A percentile compares a stretch with the other conserved stretches of the same genome.
phyloP scores from a whole-genome alignment of 495 filamentous ascomycete species.

The Daldinia caldariorum region DNA sequence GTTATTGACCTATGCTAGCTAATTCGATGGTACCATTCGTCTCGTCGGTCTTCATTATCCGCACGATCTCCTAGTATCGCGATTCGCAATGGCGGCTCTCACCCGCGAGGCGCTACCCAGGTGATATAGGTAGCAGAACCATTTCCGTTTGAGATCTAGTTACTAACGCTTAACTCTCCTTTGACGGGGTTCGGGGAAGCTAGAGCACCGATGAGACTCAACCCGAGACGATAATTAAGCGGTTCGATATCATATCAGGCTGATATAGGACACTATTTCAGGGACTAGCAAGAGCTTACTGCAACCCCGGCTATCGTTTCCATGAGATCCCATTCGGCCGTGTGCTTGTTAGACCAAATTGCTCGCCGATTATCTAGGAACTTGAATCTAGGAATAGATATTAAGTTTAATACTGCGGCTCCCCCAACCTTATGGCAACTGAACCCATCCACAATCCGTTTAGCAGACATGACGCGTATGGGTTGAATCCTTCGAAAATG shows the following conservation, averaged over 20 bases:
- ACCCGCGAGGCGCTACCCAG: not conserved
- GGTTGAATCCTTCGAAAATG: not conserved
- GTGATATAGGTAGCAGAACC: not conserved
- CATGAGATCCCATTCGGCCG: conserved; percentile 1
- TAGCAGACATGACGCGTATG: not conserved
- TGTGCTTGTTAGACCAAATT: conserved; percentile 4
- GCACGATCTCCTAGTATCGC: conserved; percentile 12
- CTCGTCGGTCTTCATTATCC: conserved; percentile 11
- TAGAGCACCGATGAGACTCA: not conserved
- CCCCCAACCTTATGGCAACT: not conserved
- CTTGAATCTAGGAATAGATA: conserved; percentile 18
- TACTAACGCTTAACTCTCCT: not conserved
- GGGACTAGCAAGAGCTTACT: not conserved
- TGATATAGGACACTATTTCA: not conserved
- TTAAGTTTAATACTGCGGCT: conserved; percentile 2
- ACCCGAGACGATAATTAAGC: not conserved
- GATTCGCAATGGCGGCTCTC: not conserved
- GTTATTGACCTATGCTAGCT: not conserved
- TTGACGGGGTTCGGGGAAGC: not conserved
- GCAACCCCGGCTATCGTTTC: not conserved
- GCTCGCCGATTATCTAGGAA: conserved; percentile 27
- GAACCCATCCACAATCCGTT: not conserved
- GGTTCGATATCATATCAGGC: conserved; percentile 1
- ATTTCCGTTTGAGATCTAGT: conserved; percentile 1
- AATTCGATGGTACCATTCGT: conserved; percentile 8